These are phyloP conservation scores for Sutorius eximius DNA, from an alignment of 1,284 basidiomycete species.

Conservation along the genomic window DNA sequence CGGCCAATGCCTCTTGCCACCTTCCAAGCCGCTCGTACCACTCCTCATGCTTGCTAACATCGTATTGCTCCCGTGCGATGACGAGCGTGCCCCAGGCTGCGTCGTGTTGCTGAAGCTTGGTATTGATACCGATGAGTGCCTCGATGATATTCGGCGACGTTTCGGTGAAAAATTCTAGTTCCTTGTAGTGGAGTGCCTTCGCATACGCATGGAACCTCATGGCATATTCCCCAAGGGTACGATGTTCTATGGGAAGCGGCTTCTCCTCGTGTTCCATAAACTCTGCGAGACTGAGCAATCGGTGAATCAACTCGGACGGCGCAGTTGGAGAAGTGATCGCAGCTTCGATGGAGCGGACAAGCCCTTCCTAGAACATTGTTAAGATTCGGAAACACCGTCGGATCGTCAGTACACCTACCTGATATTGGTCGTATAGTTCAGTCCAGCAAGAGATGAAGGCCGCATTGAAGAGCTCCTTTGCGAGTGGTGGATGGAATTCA, in stretches of 20 bases:
- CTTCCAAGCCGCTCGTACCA: slow-evolving; percentile 98
- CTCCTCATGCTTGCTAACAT: slow-evolving; percentile 87
- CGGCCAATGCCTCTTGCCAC: slow-evolving; percentile 92
- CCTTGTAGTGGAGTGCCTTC: slow-evolving; percentile 98
- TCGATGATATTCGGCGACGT: slow-evolving; percentile 89
- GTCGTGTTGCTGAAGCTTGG: slow-evolving; percentile 94
- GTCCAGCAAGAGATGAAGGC: slow-evolving; percentile 99
- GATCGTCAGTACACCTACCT: slow-evolving; percentile 51
- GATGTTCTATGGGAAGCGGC: slow-evolving; percentile 90
- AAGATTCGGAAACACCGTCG: background rate
- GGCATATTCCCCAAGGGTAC: slow-evolving; percentile 92
- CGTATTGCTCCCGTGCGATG: slow-evolving; percentile 83
- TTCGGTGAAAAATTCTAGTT: slow-evolving; percentile 95
- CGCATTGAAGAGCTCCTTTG: slow-evolving; percentile 96
- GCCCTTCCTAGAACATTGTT: slow-evolving; percentile 68
- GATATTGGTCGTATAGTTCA: slow-evolving; percentile 94
- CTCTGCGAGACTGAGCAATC: slow-evolving; percentile 94
- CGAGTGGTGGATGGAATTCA: slow-evolving; percentile 88
- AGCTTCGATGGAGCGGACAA: slow-evolving; percentile 87
- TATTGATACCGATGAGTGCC: slow-evolving; percentile 96
- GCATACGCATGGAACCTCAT: slow-evolving; percentile 95
- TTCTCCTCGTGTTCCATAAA: slow-evolving; percentile 99
- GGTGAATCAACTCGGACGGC: slow-evolving; percentile 91
- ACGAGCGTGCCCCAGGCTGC: slow-evolving; percentile 94
- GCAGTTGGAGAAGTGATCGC: slow-evolving; percentile 83